These are phyloP conservation scores for Spathaspora boniae DNA, from an alignment of 805 yeast species.

Conservation along the genomic window DNA sequence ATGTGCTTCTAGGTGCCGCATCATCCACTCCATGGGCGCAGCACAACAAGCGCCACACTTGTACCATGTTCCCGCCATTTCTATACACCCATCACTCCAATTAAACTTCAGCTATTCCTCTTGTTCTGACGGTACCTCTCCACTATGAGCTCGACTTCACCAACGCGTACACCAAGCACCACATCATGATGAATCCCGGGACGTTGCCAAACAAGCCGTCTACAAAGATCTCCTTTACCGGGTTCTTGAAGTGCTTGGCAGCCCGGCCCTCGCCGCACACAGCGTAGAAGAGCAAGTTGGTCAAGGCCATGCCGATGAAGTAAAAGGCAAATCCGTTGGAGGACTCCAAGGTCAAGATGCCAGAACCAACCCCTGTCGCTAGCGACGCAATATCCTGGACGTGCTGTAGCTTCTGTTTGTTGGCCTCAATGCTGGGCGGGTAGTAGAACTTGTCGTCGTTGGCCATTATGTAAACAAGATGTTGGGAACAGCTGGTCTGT, in stretches of 20 bases:
- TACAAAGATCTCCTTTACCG: constrained; percentile 31
- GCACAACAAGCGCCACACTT: too few relatives aligned
- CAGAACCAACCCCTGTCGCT: constrained; percentile 38
- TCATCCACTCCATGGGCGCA: too few relatives aligned
- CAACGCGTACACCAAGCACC: constrained; percentile 45
- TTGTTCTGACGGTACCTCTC: background rate
- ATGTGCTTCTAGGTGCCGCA: too few relatives aligned
- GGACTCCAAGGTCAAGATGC: constrained; percentile 37
- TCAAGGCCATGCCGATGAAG: constrained; percentile 27
- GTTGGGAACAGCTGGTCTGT: background rate
- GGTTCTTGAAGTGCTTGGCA: constrained; percentile 22
- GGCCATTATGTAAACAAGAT: constrained; percentile 2
- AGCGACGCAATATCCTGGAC: constrained; percentile 38
- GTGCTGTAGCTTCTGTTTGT: constrained; percentile 24
- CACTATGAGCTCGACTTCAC: constrained; percentile 21
- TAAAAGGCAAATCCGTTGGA: constrained; percentile 33
- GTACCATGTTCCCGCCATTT: too few relatives aligned
- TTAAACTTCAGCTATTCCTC: background rate
- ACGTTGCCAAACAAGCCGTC: constrained; percentile 29
- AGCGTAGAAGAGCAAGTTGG: constrained; percentile 25
- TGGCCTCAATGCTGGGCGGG: constrained; percentile 27
- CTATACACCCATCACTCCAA: background rate
- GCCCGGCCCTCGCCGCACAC: constrained; percentile 32
- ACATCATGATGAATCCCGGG: constrained; percentile 45
- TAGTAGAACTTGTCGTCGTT: constrained; percentile 16